These are phyloP conservation scores for Ascobolus immersus DNA, from an alignment of 495 filamentous ascomycete genomes.

Conservation along the genomic window DNA sequence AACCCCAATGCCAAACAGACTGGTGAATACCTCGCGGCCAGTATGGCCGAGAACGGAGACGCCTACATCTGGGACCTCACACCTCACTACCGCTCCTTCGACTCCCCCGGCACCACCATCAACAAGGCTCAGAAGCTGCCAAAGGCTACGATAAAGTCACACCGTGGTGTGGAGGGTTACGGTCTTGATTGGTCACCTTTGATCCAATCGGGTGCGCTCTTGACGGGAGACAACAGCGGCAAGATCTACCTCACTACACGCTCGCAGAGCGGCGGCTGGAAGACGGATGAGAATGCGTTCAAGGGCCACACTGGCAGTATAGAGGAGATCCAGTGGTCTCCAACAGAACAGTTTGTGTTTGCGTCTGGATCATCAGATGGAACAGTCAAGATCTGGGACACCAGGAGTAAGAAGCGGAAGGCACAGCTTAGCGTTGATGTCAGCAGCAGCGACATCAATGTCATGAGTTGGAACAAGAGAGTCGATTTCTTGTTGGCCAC, in stretches of 20 bases:
- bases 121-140: conserved; percentile 64
- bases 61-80: conserved; percentile 86
- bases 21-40: conserved; percentile 51
- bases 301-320: conserved; percentile 60
- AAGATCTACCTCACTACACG: conserved; percentile 66
- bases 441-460: conserved; percentile 71
- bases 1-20: conserved; percentile 39
- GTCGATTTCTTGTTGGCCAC: conserved; percentile 74
- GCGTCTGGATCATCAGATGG: conserved; percentile 81
- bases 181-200: conserved; percentile 83
- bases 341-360: conserved; percentile 73
- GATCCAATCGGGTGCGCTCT: conserved; percentile 59
- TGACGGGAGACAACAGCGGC: conserved; percentile 79
- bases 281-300: conserved; percentile 55
- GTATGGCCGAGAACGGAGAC: conserved; percentile 69
- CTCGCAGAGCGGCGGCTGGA: conserved; percentile 66
- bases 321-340: conserved; percentile 92
- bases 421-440: conserved; percentile 66
- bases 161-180: conserved; percentile 69
- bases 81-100: conserved; percentile 61
- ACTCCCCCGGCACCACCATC: conserved; percentile 57
- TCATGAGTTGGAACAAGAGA: conserved; percentile 75
- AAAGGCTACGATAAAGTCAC: conserved; percentile 59
- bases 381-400: conserved; percentile 85
- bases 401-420: conserved; percentile 62